Evolutionary conservation across 139 green algal species (phyloP).

Genomic region (Chlorella ohadii): DNA sequence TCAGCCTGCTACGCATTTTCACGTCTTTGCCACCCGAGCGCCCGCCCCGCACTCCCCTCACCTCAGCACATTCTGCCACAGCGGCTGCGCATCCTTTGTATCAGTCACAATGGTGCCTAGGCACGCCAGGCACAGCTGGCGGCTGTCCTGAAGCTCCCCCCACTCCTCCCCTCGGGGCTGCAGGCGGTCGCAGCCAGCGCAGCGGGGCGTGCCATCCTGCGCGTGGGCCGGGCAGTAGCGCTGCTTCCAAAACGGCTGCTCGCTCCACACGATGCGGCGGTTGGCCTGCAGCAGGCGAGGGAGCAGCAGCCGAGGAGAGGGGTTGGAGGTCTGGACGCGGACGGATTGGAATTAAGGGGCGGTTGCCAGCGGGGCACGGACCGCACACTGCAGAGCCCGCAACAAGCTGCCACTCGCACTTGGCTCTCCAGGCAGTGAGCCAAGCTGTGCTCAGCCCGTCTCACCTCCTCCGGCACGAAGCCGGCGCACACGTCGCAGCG

Average conservation of each 20-base stretch:
- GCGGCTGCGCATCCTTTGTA: slow-evolving; percentile 75
- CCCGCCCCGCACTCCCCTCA: not conserved
- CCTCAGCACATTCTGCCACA: slow-evolving; percentile 78
- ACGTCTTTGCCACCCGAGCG: too few species aligned
- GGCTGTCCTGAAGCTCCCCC: slow-evolving; percentile 69
- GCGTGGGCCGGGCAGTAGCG: slow-evolving; percentile 68
- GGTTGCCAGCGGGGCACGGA: not conserved
- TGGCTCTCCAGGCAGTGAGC: too few species aligned
- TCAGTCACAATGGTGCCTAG: slow-evolving; percentile 59
- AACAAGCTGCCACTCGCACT: too few species aligned
- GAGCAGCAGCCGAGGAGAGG: too few species aligned
- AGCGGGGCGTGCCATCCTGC: slow-evolving; percentile 64
- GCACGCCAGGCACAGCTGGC: slow-evolving; percentile 86
- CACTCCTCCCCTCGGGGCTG: slow-evolving; percentile 53
- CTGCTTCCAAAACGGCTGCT: slow-evolving; percentile 75
- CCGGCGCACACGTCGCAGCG: slow-evolving; percentile 69
- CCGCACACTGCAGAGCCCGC: too few species aligned
- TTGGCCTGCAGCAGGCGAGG: not conserved
- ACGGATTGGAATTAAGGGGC: too few species aligned
- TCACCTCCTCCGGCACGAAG: slow-evolving; percentile 50
- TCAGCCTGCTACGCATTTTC: too few species aligned
- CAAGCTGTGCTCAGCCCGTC: too few species aligned
- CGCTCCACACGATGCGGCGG: slow-evolving; percentile 53
- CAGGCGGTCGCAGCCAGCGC: slow-evolving; percentile 70
- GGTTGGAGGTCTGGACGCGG: too few species aligned